Evolutionary conservation across 345 rosid species (phyloP).

Genomic region (Firmiana major): DNA sequence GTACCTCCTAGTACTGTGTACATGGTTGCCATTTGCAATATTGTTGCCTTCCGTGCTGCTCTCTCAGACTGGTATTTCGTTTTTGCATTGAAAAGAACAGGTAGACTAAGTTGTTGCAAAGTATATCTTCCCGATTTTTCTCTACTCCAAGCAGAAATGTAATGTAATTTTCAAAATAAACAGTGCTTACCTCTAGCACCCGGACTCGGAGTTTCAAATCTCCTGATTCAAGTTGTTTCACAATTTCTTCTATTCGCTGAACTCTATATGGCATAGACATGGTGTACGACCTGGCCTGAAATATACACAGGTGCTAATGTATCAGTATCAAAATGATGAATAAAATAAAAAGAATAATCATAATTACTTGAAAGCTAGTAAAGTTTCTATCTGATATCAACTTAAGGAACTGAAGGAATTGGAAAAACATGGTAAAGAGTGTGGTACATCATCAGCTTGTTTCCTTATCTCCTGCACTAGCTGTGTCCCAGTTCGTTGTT

Average conservation of each 20-base stretch:
- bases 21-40: slow-evolving; percentile 93
- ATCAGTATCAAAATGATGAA: slow-evolving; percentile 13
- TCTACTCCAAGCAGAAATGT: background rate
- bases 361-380: background rate
- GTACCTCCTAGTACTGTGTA: slow-evolving; percentile 80
- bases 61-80: slow-evolving; percentile 61
- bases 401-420: slow-evolving; percentile 5
- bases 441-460: slow-evolving; percentile 80
- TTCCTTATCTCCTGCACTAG: slow-evolving; percentile 76
- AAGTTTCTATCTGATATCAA: background rate
- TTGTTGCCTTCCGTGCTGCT: slow-evolving; percentile 79
- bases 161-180: background rate
- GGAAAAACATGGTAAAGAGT: slow-evolving; percentile 4
- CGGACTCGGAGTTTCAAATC: slow-evolving; percentile 87
- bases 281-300: slow-evolving; percentile 75
- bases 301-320: background rate
- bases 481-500: slow-evolving; percentile 47
- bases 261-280: slow-evolving; percentile 82
- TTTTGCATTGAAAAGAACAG: background rate
- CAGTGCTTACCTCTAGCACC: slow-evolving; percentile 73
- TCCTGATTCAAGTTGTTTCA: slow-evolving; percentile 82
- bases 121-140: background rate
- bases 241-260: slow-evolving; percentile 77
- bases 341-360: background rate
- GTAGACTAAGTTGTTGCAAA: background rate